Base-by-base conservation (phyloP, 345 rosid species). In the Euphorbia lathyris region DNA sequence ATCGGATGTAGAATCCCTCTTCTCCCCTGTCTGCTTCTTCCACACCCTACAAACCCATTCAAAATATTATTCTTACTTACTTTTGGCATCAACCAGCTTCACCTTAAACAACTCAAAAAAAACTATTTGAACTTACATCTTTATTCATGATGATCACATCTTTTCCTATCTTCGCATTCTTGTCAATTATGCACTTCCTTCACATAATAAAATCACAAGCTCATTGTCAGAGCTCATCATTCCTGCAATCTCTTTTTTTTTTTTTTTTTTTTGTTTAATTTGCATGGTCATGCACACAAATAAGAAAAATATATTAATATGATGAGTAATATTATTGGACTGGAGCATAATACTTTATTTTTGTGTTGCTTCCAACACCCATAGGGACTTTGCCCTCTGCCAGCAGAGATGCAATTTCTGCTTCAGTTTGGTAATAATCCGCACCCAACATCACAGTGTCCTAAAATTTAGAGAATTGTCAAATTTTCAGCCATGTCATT, bases 171-270 rank as follows among this genome's bases (percentile, higher is more conserved):
- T 85, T 91, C 2, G 87, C 90, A 25, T 94, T 94, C 92, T 94
- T 94, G 86, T 94, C 98, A 13, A 94, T 86, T 58, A 94, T 90
- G 84, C 98, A 91, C 69, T 88, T 90, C 90, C 98, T 94, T 34
- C 36, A 72, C 12, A 71, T 65, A n/a, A n/a, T n/a, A 61, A 66
- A 67, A 58, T 50, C 11, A 67, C 42, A 1, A 61, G 19, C 62
- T 52, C 48, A 34, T 5, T 14, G 30, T 81, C 32, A 76, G 74
- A 65, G 65, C 25, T 17, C 6, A 38, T 17, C 19, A 36, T 60
- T 32, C 7, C 48, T 2, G 1, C 48, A 36, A 27, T 38, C 50
- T 36, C 20, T 9, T 26, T 47, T 8, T n/a, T n/a, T n/a, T n/a
- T n/a, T n/a, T n/a, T n/a, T n/a, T n/a, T n/a, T n/a, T n/a, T n/a